Conservation (phyloP, 768 basidiomycete genomes). For the Porphyrellus cyaneotinctus region DNA sequence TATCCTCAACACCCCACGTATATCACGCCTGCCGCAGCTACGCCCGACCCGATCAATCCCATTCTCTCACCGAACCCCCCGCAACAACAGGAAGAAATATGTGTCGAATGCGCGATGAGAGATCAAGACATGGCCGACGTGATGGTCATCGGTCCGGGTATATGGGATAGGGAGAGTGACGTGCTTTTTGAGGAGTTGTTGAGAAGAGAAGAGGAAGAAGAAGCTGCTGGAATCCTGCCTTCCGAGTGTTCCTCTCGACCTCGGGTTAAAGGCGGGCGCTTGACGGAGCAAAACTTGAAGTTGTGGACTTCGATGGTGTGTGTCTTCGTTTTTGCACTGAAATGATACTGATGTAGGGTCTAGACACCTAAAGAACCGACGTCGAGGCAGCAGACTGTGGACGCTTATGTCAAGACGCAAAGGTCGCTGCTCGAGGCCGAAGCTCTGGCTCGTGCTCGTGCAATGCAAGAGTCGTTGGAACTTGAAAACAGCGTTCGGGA, state of each 20-base stretch:
- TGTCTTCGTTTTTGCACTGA: constrained; percentile 12
- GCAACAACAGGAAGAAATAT: constrained; percentile 71
- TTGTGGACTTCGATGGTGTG: constrained; percentile 76
- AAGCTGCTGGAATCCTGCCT: constrained; percentile 43
- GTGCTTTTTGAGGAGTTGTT: constrained; percentile 73
- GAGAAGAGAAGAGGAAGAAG: constrained; percentile 67
- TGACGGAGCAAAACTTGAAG: constrained; percentile 76
- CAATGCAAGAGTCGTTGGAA: constrained; percentile 72
- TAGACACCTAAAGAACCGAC: constrained; percentile 91
- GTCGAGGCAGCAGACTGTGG: constrained; percentile 78
- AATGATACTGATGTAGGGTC: constrained; percentile 6
- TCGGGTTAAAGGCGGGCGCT: constrained; percentile 57
- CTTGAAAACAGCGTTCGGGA: constrained; percentile 77
- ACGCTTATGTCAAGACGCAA: constrained; percentile 79
- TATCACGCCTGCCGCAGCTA: constrained; percentile 51
- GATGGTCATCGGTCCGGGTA: constrained; percentile 75
- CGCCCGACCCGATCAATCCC: constrained; percentile 56
- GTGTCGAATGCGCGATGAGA: constrained; percentile 97
- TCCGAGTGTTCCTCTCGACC: constrained; percentile 57
- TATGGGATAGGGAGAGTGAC: constrained; percentile 93
- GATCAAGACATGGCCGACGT: constrained; percentile 98
- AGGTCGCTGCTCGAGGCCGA: constrained; percentile 79
- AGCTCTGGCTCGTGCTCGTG: constrained; percentile 69
- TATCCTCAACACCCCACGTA: constrained; percentile 76
- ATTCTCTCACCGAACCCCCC: constrained; percentile 55